A percentile compares a stretch with the other conserved stretches of the same genome.
These are phyloP conservation scores for Incumbomyces delicatus DNA, from an alignment of 2,329 filamentous ascomycete genomes.

Conservation along the genomic window DNA sequence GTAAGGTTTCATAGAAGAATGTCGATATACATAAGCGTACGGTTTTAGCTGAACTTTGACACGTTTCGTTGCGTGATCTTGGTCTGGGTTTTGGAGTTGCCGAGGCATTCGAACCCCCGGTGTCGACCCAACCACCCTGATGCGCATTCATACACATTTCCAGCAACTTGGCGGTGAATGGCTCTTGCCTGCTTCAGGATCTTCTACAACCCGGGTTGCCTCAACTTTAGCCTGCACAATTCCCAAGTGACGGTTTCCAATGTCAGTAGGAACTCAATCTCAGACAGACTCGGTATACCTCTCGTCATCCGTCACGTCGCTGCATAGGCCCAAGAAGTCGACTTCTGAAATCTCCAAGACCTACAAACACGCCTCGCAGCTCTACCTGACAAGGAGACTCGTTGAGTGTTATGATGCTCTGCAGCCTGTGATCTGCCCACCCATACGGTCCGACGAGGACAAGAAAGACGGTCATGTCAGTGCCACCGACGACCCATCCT, in stretches of 20 bases:
- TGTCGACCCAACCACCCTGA: too few species aligned
- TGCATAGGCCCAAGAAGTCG: slow-evolving; percentile 48
- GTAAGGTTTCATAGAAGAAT: too few species aligned
- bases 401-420: slow-evolving; percentile 82
- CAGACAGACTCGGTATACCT: slow-evolving; percentile 44
- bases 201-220: too few species aligned
- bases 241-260: background rate
- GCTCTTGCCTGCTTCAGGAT: too few species aligned
- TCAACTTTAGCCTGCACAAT: too few species aligned
- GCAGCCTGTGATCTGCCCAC: slow-evolving; percentile 62
- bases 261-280: slow-evolving; percentile 24
- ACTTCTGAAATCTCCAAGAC: slow-evolving; percentile 68
- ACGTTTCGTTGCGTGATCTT: background rate
- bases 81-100: slow-evolving; percentile 1
- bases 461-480: slow-evolving; percentile 27
- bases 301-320: slow-evolving; percentile 59
- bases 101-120: background rate
- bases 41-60: background rate
- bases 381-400: slow-evolving; percentile 88
- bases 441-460: slow-evolving; percentile 29
- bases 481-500: slow-evolving; percentile 31
- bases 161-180: too few species aligned
- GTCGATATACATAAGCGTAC: background rate
- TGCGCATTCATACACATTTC: too few species aligned
- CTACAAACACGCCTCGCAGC: slow-evolving; percentile 85